Conservation (phyloP, 129 eudicot species). For the Helianthus tuberosus region DNA sequence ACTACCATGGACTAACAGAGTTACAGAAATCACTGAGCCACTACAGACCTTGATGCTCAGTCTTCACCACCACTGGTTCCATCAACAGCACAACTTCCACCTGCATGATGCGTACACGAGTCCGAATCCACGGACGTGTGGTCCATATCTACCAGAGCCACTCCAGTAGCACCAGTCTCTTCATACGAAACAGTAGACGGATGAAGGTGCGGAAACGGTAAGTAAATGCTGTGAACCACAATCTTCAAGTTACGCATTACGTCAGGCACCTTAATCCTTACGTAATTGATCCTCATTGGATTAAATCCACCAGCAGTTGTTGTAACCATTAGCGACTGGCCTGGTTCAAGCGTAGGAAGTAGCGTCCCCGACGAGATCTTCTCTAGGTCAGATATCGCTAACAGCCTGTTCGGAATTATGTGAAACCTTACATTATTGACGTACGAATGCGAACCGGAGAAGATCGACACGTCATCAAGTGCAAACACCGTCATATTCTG, state of each 20-base stretch:
- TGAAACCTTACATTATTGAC: conserved; percentile 63
- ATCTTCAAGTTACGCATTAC: conserved; percentile 58
- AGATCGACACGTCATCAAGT: conserved; percentile 63
- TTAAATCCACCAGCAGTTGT: conserved; percentile 55
- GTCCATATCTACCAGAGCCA: conserved; percentile 17
- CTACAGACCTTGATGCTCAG: conserved; percentile 41
- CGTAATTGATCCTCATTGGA: conserved; percentile 71
- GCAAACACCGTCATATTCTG: conserved; percentile 69
- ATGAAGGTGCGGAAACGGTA: conserved; percentile 64
- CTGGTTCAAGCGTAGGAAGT: conserved; percentile 62
- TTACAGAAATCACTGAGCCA: conserved; percentile 3
- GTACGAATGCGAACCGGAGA: conserved; percentile 59
- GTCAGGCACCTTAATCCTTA: conserved; percentile 57
- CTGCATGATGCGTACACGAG: conserved; percentile 29
- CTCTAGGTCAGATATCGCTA: conserved; percentile 51
- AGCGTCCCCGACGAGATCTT: conserved; percentile 42
- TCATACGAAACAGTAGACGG: conserved; percentile 29
- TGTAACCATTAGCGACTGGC: conserved; percentile 64
- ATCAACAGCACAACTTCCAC: conserved; percentile 34
- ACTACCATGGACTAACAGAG: conserved; percentile 28
- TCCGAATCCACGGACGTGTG: conserved; percentile 18
- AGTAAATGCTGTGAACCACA: conserved; percentile 68
- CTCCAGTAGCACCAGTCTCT: conserved; percentile 27
- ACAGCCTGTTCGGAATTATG: conserved; percentile 58
- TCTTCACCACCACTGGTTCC: conserved; percentile 24